A percentile compares a stretch with the other conserved stretches of the same genome.
Evolutionary conservation across 1,284 basidiomycete species (phyloP).

Genomic region (Exsudoporus floridanus): DNA sequence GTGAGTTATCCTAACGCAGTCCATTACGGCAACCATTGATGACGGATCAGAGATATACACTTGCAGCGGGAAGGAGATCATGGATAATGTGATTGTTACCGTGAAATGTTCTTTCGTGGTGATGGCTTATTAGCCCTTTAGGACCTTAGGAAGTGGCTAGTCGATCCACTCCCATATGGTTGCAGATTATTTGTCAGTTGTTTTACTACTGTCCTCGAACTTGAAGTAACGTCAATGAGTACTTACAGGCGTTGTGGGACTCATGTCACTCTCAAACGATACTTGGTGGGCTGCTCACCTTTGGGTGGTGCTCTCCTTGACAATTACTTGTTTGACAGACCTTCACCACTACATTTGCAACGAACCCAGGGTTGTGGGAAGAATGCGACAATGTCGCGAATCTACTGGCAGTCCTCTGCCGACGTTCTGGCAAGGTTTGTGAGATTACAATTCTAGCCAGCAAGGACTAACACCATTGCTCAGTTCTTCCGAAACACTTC

Average conservation of each 20-base stretch:
- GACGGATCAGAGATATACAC: constrained; percentile 23
- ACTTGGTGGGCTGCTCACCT: constrained; percentile 16
- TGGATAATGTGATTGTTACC: constrained; percentile 39
- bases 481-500: constrained; percentile 11
- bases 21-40: background rate
- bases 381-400: background rate
- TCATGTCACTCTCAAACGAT: constrained; percentile 33
- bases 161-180: constrained; percentile 42
- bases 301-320: background rate
- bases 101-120: background rate
- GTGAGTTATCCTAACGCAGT: constrained; percentile 20
- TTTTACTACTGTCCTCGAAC: background rate
- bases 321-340: constrained; percentile 12
- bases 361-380: constrained; percentile 10
- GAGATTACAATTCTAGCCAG: background rate
- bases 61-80: constrained; percentile 22
- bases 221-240: background rate
- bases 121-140: constrained; percentile 13
- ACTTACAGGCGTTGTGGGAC: constrained; percentile 29
- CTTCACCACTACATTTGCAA: constrained; percentile 28
- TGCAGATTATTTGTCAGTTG: constrained; percentile 40
- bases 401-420: background rate
- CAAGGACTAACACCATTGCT: background rate
- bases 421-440: constrained; percentile 16
- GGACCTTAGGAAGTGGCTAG: constrained; percentile 41